Percentiles rank a stretch among this genome's conserved stretches.
Evolutionary conservation across 768 basidiomycete genomes (phyloP).

Genomic region (Tylopilus vinaceipallidus): DNA sequence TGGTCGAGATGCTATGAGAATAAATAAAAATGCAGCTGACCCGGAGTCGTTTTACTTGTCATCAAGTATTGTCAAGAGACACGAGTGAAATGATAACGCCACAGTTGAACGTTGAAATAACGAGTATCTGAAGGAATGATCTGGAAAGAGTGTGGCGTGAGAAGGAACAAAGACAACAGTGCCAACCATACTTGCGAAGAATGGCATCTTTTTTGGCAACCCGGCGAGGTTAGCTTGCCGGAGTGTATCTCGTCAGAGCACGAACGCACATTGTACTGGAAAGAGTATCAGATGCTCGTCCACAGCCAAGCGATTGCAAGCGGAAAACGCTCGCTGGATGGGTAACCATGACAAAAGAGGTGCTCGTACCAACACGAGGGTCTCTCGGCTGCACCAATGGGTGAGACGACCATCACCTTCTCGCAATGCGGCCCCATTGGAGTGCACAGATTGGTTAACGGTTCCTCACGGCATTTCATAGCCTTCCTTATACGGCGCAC

Average conservation of each 20-base stretch:
- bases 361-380: not conserved
- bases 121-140: not conserved
- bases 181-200: too few species aligned
- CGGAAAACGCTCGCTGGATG: not conserved
- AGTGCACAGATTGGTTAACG: not conserved
- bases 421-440: not conserved
- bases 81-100: not conserved
- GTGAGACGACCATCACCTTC: not conserved
- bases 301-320: not conserved
- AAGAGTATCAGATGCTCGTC: too few species aligned
- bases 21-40: not conserved
- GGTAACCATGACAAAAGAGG: too few species aligned
- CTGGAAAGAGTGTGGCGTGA: not conserved
- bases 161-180: too few species aligned
- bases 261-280: too few species aligned
- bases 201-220: too few species aligned
- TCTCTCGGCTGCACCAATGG: not conserved
- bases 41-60: not conserved
- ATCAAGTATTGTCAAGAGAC: not conserved
- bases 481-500: constrained; percentile 13
- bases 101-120: not conserved
- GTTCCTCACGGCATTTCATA: constrained; percentile 14
- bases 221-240: too few species aligned
- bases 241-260: too few species aligned
- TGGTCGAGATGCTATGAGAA: constrained; percentile 12